Evolutionary conservation across 768 basidiomycete species (phyloP), one percentile per base, ranked within the genome.

Genomic region (Tulasnella calospora): DNA sequence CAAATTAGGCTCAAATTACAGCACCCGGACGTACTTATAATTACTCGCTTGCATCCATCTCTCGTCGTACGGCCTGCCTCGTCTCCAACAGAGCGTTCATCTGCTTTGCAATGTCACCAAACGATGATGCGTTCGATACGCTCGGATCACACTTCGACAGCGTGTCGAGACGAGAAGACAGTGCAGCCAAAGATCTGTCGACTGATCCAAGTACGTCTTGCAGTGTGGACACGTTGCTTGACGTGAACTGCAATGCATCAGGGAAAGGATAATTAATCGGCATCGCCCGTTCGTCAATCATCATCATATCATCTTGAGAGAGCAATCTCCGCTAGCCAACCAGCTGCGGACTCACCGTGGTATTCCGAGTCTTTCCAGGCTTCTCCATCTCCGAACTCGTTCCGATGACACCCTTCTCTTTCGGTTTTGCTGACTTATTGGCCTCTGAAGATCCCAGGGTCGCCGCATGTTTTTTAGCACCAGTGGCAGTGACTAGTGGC

Each of bases 21-120:
- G 30, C 61, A 67, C 61, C 27, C 27, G 33, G n/a, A 61, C 8
- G 8, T 47, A 74, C 73, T 38, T 44, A 17, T 30, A 30, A 12
- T 76, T n/a, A 76, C 27, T 13, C 8, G n/a, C 51, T 57, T 21
- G 30, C 47, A 57, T 47, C 75, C 30, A 61, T 23, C 75, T 76
- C 51, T 27, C 75, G 75, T 40, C 47, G 19, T 33, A 69, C 77
- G 19, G n/a, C 40, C 70, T 79, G 47, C 15, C 47, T 38, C 27
- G 57, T 72, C n/a, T 55, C 73, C 33, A 79, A 41, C 2, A 79
- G 44, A 6, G 46, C 70, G 38, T 33, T 55, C 35, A 78, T 78
- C 69, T 78, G 77, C n/a, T 40, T 74, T 13, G 77, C 77, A 30
- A 55, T 30, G 19, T 78, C 70, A 2, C 77, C 77, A 44, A 78